phyloP scores from a whole-genome alignment of 192 early-diverging fungal species.

The Podila clonocystis region DNA sequence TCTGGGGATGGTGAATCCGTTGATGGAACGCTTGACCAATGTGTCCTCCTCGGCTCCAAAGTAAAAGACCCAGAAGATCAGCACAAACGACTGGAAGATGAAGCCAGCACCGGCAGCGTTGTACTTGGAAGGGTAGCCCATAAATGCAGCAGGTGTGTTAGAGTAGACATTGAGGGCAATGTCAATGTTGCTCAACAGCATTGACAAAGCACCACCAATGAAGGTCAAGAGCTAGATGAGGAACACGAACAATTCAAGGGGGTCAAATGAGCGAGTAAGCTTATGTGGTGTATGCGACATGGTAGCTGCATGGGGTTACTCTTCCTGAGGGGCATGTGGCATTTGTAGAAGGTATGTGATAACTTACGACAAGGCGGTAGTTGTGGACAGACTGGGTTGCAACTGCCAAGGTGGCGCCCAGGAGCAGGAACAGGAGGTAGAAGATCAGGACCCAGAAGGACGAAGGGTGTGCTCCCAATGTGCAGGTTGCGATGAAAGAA shows the following conservation, averaged over 20 bases:
- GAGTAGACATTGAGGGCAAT: not conserved
- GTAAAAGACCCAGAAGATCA: slow-evolving; percentile 75
- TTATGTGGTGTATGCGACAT: not conserved
- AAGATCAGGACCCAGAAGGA: slow-evolving; percentile 52
- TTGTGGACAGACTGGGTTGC: slow-evolving; percentile 30
- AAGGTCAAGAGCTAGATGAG: slow-evolving; percentile 43
- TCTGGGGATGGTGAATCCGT: slow-evolving; percentile 36
- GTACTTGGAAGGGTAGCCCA: not conserved
- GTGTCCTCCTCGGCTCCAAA: slow-evolving; percentile 75
- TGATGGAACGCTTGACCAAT: slow-evolving; percentile 46
- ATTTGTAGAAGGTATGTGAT: not conserved
- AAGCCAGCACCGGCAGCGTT: slow-evolving; percentile 53
- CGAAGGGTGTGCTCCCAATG: slow-evolving; percentile 6
- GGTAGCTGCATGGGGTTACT: not conserved
- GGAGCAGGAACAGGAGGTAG: slow-evolving; percentile 53
- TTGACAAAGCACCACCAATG: slow-evolving; percentile 27
- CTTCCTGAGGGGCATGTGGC: not conserved
- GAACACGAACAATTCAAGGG: slow-evolving; percentile 4
- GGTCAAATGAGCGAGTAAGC: not conserved
- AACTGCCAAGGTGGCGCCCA: slow-evolving; percentile 39
- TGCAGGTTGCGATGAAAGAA: slow-evolving; percentile 46
- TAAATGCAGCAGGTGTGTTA: too few species aligned
- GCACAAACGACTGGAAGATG: slow-evolving; percentile 51
- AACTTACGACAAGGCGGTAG: slow-evolving; percentile 53
- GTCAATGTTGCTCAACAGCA: slow-evolving; percentile 13